These are phyloP conservation scores for Funneliformis geosporum DNA, from an alignment of 192 early-diverging fungal genomes.

Conservation along the genomic window DNA sequence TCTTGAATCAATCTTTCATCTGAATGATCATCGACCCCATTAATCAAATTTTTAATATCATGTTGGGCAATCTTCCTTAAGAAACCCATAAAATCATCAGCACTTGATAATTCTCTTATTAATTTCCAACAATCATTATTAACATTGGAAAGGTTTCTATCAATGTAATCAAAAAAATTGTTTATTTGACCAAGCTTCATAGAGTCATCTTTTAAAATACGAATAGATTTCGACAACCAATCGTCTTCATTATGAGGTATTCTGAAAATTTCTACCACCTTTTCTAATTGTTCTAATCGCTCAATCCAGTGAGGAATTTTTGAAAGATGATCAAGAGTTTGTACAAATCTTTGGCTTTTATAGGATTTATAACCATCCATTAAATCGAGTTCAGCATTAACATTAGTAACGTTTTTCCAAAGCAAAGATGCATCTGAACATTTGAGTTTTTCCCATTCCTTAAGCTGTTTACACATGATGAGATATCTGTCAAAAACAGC, in stretches of 20 bases:
- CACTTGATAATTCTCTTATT: neutral
- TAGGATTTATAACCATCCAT: neutral
- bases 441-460: constrained; percentile 21
- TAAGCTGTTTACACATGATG: neutral
- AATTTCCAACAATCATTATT: neutral
- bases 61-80: constrained; percentile 5
- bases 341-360: neutral
- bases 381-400: constrained; percentile 4
- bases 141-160: neutral
- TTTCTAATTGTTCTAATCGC: neutral
- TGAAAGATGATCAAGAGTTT: neutral
- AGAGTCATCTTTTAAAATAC: neutral
- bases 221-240: neutral
- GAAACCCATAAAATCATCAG: neutral
- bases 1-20: constrained; percentile 32
- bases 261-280: neutral
- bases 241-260: neutral
- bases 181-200: neutral
- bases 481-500: neutral
- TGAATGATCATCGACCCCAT: constrained; percentile 29
- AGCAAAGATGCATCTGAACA: neutral
- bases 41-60: constrained; percentile 34
- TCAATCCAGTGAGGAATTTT: neutral
- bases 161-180: neutral
- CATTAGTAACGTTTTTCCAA: constrained; percentile 18